A percentile compares a stretch with the other conserved stretches of the same genome.
phyloP scores from a whole-genome alignment of 2,329 filamentous ascomycete genomes.

The Penicillium sp. region DNA sequence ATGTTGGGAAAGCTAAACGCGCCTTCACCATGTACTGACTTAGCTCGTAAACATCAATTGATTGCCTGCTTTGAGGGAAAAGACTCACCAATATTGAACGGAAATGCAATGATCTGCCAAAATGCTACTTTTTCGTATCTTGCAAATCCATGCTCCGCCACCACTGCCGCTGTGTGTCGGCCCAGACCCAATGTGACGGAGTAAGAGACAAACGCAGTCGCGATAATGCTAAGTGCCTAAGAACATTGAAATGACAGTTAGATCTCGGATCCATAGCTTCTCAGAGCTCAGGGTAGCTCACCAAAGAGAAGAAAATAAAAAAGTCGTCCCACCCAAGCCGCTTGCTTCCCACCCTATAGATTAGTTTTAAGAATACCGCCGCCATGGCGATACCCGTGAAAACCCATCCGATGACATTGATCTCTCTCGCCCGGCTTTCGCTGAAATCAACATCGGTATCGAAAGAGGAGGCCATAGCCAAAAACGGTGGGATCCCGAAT shows the following conservation, averaged over 20 bases:
- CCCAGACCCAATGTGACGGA: slow-evolving; percentile 26
- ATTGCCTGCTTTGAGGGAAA: not conserved
- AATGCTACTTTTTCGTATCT: slow-evolving; percentile 15
- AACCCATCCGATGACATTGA: slow-evolving; percentile 26
- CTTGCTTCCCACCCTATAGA: slow-evolving; percentile 17
- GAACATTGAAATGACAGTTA: not conserved
- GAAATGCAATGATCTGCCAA: slow-evolving; percentile 30
- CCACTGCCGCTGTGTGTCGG: slow-evolving; percentile 26
- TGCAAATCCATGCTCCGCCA: slow-evolving; percentile 24
- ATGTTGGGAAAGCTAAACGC: slow-evolving; percentile 28
- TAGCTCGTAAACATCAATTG: not conserved
- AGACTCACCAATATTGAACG: slow-evolving; percentile 26
- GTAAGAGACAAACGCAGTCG: slow-evolving; percentile 25
- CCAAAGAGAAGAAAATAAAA: slow-evolving; percentile 31
- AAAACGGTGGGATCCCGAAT: not conserved
- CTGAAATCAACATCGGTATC: slow-evolving; percentile 19
- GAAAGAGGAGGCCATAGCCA: not conserved
- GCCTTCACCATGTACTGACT: not conserved
- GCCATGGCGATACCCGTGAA: slow-evolving; percentile 25
- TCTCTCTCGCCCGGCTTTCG: slow-evolving; percentile 18
- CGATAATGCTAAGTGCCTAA: slow-evolving; percentile 28
- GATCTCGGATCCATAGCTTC: not conserved
- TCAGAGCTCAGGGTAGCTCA: slow-evolving; percentile 1
- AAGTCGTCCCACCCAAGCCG: slow-evolving; percentile 30
- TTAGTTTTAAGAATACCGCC: slow-evolving; percentile 24